Evolutionary conservation across 768 basidiomycete genomes (phyloP), one percentile per base, ranked within the genome.

Genomic region (Pisolithus sp.): DNA sequence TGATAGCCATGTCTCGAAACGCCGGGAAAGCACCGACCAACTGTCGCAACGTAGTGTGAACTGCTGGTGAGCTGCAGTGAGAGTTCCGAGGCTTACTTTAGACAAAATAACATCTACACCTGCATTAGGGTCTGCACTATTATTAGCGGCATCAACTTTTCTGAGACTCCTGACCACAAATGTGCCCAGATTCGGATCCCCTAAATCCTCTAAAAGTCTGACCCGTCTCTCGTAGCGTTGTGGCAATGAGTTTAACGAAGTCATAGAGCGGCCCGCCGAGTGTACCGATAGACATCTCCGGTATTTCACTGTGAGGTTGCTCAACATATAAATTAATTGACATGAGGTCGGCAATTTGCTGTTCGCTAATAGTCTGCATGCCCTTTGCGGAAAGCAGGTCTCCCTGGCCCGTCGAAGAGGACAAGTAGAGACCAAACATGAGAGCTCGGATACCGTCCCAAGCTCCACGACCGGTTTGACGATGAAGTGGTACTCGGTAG

Each of bases 381-480:
- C 88, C 88, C 51, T 72, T 68, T 2, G 90, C 81, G 28, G 83
- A 81, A 20, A 93, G 73, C 13, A 83, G 62, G 62, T 86, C 80
- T 9, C 62, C 68, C 21, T 75, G 76, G 21, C 78, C 79, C 8
- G 74, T 65, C 7, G 78, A 69, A 4, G 85, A 84, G 24, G 80
- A 75, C 55, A 93, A 74, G 67, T 85, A 90, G 56, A 90, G 68
- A 13, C 82, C 77, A 59, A 92, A 81, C 28, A 80, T 73, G 47
- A 94, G 77, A 3, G 82, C 84, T 48, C 86, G 78, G 60, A 93
- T 87, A 50, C 80, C 82, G 66, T 93, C 88, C 78, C 84, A 92
- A 55, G 89, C 89, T 20, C 91, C 90, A 39, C 89, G 81, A 13
- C 83, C 81, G 3, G 85, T 85, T 51, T 81, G 79, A 13, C 69